These are phyloP conservation scores for Hanseniaspora sp. DNA, from an alignment of 1,139 yeast genomes.

Conservation along the genomic window DNA sequence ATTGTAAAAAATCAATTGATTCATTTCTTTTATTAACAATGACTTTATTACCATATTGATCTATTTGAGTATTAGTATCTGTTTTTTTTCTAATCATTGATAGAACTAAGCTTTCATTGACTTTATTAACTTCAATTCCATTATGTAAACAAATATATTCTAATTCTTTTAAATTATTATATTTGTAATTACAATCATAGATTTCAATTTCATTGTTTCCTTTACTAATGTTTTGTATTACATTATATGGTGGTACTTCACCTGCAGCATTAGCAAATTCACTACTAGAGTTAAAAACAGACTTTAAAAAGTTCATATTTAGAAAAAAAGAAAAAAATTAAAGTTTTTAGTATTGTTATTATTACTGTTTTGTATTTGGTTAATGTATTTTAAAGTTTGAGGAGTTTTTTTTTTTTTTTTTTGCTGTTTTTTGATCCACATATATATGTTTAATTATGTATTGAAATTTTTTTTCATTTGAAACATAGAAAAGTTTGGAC, in stretches of 20 bases:
- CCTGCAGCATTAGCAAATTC: conserved; percentile 14
- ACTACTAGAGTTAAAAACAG: conserved; percentile 12
- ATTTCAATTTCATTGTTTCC: conserved; percentile 5
- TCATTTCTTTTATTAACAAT: not conserved
- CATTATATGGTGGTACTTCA: conserved; percentile 12
- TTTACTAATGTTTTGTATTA: not conserved
- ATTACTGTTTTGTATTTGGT: not conserved
- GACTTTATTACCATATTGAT: conserved; percentile 10
- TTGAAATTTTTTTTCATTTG: too few relatives aligned
- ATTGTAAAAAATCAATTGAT: conserved; percentile 1
- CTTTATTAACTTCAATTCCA: conserved; percentile 1
- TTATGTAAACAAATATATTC: conserved; percentile 14
- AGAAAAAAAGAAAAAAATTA: too few relatives aligned
- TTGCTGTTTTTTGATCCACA: too few relatives aligned
- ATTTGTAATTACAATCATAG: conserved; percentile 8
- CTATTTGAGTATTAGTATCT: not conserved
- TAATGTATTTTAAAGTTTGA: not conserved
- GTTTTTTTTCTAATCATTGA: conserved; percentile 13
- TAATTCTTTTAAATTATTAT: conserved; percentile 8
- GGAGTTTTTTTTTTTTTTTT: not conserved
- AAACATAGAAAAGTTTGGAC: too few relatives aligned
- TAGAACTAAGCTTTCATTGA: conserved; percentile 2
- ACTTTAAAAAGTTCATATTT: conserved; percentile 10
- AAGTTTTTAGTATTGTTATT: too few relatives aligned
- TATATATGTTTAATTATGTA: too few relatives aligned